phyloP scores from a whole-genome alignment of 1,139 yeast species.

The Debaryomycetaceae sp. region DNA sequence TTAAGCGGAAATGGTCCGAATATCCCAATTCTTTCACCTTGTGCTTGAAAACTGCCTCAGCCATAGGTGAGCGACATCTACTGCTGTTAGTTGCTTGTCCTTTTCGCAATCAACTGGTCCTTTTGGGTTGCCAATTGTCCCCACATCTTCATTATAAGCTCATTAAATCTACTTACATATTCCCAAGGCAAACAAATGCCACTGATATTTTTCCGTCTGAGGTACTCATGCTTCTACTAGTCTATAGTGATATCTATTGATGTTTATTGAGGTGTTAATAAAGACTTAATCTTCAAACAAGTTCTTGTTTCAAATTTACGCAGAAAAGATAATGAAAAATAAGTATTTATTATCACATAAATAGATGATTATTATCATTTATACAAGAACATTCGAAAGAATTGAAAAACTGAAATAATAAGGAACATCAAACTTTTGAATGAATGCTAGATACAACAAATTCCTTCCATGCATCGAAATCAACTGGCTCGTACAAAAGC shows the following conservation, averaged over 20 bases:
- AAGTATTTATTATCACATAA: background rate
- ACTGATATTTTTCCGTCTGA: slow-evolving; percentile 48
- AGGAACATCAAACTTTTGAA: background rate
- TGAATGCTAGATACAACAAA: slow-evolving; percentile 16
- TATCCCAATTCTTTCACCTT: slow-evolving; percentile 52
- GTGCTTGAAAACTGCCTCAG: slow-evolving; percentile 84
- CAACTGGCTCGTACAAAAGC: slow-evolving; percentile 32
- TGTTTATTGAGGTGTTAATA: too few species aligned
- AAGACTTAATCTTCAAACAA: too few species aligned
- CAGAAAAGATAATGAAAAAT: background rate
- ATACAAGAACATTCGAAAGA: background rate
- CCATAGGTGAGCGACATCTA: slow-evolving; percentile 96
- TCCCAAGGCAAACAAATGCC: slow-evolving; percentile 90
- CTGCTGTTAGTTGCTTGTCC: slow-evolving; percentile 11
- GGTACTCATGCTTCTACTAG: slow-evolving; percentile 8
- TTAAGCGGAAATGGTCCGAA: slow-evolving; percentile 37
- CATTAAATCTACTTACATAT: slow-evolving; percentile 53
- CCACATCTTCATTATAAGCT: background rate
- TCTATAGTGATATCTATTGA: too few species aligned
- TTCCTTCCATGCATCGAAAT: slow-evolving; percentile 40
- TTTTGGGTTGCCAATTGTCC: background rate
- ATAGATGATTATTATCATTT: background rate
- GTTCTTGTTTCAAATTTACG: too few species aligned
- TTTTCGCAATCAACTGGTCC: background rate
- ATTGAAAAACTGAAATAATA: background rate